Evolutionary conservation across 345 rosid genomes (phyloP).

Genomic region (Aurinia saxatilis): DNA sequence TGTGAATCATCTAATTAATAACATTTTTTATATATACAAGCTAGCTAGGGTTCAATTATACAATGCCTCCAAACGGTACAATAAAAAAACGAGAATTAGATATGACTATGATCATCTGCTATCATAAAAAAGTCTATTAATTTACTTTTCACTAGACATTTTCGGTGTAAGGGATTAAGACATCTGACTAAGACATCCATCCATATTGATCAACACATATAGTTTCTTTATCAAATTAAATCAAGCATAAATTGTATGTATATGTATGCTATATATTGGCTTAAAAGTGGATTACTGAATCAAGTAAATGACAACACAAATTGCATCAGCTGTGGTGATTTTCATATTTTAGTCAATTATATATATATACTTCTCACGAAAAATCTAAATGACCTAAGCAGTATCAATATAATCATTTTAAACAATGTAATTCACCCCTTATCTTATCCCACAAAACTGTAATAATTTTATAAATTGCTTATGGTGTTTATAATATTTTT

Average conservation of each 20-base stretch:
- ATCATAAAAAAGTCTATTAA: neutral
- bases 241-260: neutral
- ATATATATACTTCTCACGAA: neutral
- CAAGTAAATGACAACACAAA: neutral
- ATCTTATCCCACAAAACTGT: too few species aligned
- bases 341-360: neutral
- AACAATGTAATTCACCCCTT: too few species aligned
- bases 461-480: too few species aligned
- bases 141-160: slow-evolving; percentile 5
- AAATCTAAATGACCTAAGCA: neutral
- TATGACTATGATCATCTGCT: neutral
- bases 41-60: neutral
- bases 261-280: neutral
- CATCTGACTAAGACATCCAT: neutral
- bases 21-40: neutral
- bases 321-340: neutral
- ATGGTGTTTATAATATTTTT: too few species aligned
- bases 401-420: neutral
- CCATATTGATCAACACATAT: too few species aligned
- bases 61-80: neutral
- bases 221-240: too few species aligned
- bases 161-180: slow-evolving; percentile 12
- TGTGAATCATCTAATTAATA: neutral
- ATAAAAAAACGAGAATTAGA: neutral
- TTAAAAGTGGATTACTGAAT: neutral